Percentiles rank a stretch among this genome's conserved stretches.
Evolutionary conservation across 768 basidiomycete species (phyloP).

Genomic region (Baorangia bicolor): DNA sequence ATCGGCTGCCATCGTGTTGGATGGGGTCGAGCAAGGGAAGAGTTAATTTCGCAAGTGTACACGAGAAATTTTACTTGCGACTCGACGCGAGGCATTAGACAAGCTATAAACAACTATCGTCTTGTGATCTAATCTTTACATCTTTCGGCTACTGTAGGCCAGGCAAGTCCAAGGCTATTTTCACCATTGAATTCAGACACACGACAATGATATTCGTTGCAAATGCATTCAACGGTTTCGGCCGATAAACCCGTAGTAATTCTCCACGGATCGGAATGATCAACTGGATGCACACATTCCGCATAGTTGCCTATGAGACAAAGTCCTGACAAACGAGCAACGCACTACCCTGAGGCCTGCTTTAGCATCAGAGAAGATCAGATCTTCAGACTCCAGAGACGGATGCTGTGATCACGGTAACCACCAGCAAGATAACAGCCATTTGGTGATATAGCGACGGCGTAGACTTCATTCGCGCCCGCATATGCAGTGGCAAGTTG

Average conservation of each 20-base stretch:
- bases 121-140: background rate
- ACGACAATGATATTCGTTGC: background rate
- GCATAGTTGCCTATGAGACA: background rate
- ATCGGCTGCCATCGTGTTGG: slow-evolving; percentile 27
- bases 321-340: background rate
- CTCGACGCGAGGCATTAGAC: background rate
- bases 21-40: background rate
- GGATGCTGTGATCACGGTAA: background rate
- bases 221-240: background rate
- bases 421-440: background rate
- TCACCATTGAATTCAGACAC: background rate
- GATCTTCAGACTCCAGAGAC: background rate
- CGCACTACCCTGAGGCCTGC: background rate
- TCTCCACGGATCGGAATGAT: background rate
- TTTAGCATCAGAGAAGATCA: background rate
- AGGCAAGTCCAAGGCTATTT: background rate
- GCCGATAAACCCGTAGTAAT: background rate
- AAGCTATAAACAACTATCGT: background rate
- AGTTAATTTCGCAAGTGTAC: too few species aligned
- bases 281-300: background rate
- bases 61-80: slow-evolving; percentile 8
- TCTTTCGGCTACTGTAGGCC: background rate
- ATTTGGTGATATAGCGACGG: background rate
- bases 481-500: background rate
- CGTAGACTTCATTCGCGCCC: background rate